Base-by-base conservation (phyloP, 768 basidiomycete species). In the Boletellus ananiceps region DNA sequence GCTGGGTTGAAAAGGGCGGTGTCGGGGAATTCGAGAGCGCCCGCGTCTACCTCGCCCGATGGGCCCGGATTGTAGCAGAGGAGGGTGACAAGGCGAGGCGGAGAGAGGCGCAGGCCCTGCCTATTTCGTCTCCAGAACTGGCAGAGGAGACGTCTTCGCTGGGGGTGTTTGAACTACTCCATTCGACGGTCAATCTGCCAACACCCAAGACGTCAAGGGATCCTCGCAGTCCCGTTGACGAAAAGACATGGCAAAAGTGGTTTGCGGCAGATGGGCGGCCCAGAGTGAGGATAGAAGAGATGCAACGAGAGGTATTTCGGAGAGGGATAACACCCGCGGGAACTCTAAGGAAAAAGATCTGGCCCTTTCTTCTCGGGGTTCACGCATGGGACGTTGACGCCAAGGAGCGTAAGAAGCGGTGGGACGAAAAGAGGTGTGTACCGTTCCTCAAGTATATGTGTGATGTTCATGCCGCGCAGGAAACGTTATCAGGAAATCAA, bases 11-110 rank as follows among this genome's bases (percentile, higher is more conserved):
- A 66, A 88, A 88, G 63, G 86, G 90, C 31, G 88, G 93, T 0
- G 89, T 96, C 2, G 93, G 92, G 6, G 93, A 96, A 65, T 98
- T 95, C 65, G 96, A 98, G 69, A 89, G 89, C 51, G 96, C 96
- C 0, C 77, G 94, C 5, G 90, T 98, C 7, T 98, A 98, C 66
- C 80, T 99, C 8, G 96, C 96, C 9, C 77, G 91, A 29, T 99
- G 96, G 96, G 96, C 96, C 4, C 78, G 94, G 43, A 88, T 93
- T 50, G 96, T 98, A 1, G 96, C 96, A 2, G 96, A 99, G 68
- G 96, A 98, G 65, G 96, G 96, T 15, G 96, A 99, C 66, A 78
- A 91, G 14, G 83, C 93, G 5, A 77, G 96, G 37, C 71, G 83
- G 55, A 78, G 80, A 38, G 96, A 99, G 66, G 82, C 87, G 0